Conservation (phyloP, 1,284 basidiomycete species). For the Cryptococcus wingfieldii region DNA sequence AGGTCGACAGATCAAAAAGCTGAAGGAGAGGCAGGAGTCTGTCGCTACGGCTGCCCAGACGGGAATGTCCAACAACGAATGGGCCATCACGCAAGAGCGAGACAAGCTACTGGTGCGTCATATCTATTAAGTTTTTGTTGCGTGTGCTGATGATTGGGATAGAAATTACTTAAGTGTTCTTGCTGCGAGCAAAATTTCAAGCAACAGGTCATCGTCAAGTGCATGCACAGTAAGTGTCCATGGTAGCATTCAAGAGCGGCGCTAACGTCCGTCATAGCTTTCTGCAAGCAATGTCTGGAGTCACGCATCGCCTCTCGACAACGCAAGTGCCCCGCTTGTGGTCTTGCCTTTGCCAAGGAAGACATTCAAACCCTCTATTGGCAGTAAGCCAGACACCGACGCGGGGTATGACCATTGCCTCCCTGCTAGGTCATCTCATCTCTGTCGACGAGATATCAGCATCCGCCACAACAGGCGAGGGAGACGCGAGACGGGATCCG, state of each 20-base stretch:
- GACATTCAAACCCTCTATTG: slow-evolving; percentile 84
- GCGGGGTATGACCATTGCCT: too few species aligned
- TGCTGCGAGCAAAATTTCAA: slow-evolving; percentile 83
- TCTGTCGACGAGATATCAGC: too few species aligned
- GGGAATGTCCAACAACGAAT: slow-evolving; percentile 51
- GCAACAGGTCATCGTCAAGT: slow-evolving; percentile 82
- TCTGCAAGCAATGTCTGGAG: slow-evolving; percentile 84
- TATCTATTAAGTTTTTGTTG: neutral
- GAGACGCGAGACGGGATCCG: too few species aligned
- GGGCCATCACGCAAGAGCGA: slow-evolving; percentile 53
- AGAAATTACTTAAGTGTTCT: slow-evolving; percentile 87
- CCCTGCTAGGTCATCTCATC: too few species aligned
- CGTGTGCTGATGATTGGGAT: slow-evolving; percentile 9
- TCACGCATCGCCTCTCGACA: slow-evolving; percentile 83
- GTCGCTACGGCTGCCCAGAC: slow-evolving; percentile 23
- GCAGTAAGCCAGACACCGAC: slow-evolving; percentile 53
- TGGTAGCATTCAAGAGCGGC: neutral
- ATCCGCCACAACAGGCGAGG: too few species aligned
- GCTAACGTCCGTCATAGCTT: slow-evolving; percentile 55
- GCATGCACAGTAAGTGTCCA: slow-evolving; percentile 77
- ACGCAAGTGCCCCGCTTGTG: slow-evolving; percentile 92
- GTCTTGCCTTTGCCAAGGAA: slow-evolving; percentile 73
- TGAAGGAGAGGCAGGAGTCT: slow-evolving; percentile 43
- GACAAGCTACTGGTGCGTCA: slow-evolving; percentile 64
- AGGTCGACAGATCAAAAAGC: slow-evolving; percentile 34